Evolutionary conservation across 768 basidiomycete genomes (phyloP), one percentile per base, ranked within the genome.

Genomic region (Lentinula raphanica): DNA sequence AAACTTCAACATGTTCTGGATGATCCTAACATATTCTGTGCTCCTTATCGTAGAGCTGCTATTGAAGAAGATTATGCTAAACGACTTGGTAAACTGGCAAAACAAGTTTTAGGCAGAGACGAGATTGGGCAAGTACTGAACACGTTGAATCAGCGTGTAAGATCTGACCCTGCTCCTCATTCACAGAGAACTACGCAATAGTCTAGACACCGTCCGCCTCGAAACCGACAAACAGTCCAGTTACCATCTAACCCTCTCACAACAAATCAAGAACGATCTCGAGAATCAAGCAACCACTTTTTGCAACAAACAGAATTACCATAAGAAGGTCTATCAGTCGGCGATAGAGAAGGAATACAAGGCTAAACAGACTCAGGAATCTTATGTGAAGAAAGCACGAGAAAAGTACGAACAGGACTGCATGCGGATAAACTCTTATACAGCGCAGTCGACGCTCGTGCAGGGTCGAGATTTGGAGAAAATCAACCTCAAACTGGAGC

Each of bases 41-140:
- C 15, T n/a, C n/a, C n/a, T 39, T 53, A 44, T 61, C 49, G 3
- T 65, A 97, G 96, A 68, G 87, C 93, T 7, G 63, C 78, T 29
- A 97, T 98, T 61, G 95, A 98, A 71, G 94, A 98, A 66, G 96
- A 98, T 36, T 98, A 98, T 67, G 88, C 95, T 0, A 94, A 93
- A 72, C 83, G 87, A 28, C 67, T 99, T 13, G 74, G 80, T 21
- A 92, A 90, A 68, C 76, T 99, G 23, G 81, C 92, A 31, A 95
- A 91, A 71, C 64, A 77, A 59, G 64, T 81, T 7, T 72, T 97
- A 38, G 96, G 95, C 40, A 83, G 81, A 64, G 95, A 97, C 69
- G 97, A 98, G 73, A 91, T 94, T 62, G 96, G 94, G 94, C 94
- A 70, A 67, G 89, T 82, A 15, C 23, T n/a, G 13, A 56, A 53